phyloP scores from a whole-genome alignment of 2,329 filamentous ascomycete species.

The Zymoseptoria pseudotritici region DNA sequence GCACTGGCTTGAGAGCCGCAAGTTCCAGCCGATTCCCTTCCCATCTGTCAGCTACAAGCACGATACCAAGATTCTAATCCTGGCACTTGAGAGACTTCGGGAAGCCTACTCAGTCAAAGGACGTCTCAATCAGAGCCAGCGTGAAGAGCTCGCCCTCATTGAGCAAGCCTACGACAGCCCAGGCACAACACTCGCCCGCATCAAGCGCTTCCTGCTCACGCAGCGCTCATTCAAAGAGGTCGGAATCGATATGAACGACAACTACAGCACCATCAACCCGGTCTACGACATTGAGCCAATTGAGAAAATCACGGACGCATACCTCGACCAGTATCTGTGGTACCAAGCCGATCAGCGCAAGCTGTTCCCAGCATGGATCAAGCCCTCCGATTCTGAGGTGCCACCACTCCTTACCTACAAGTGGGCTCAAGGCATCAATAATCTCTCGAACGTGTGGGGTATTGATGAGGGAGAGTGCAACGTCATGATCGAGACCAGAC shows the following conservation, averaged over 20 bases:
- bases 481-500: slow-evolving; percentile 94
- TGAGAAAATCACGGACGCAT: slow-evolving; percentile 98
- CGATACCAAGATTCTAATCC: slow-evolving; percentile 95
- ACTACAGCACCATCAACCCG: slow-evolving; percentile 97
- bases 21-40: slow-evolving; percentile 98
- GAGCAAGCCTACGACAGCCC: slow-evolving; percentile 98
- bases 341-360: slow-evolving; percentile 97
- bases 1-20: slow-evolving; percentile 96
- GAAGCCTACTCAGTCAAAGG: slow-evolving; percentile 98
- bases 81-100: slow-evolving; percentile 83
- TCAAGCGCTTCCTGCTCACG: slow-evolving; percentile 94
- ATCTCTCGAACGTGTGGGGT: slow-evolving; percentile 91
- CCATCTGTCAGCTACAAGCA: slow-evolving; percentile 99
- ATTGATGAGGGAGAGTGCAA: slow-evolving; percentile 92
- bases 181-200: slow-evolving; percentile 87
- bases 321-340: slow-evolving; percentile 97
- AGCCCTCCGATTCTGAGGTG: slow-evolving; percentile 96
- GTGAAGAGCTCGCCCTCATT: slow-evolving; percentile 91
- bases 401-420: slow-evolving; percentile 93
- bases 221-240: slow-evolving; percentile 99
- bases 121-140: slow-evolving; percentile 90
- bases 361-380: slow-evolving; percentile 97
- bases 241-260: slow-evolving; percentile 99
- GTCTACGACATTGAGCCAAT: slow-evolving; percentile 99
- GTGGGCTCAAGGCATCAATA: slow-evolving; percentile 99